Base-by-base conservation (phyloP, 306 rosid genomes). In the apple (Malus domestica) region DNA sequence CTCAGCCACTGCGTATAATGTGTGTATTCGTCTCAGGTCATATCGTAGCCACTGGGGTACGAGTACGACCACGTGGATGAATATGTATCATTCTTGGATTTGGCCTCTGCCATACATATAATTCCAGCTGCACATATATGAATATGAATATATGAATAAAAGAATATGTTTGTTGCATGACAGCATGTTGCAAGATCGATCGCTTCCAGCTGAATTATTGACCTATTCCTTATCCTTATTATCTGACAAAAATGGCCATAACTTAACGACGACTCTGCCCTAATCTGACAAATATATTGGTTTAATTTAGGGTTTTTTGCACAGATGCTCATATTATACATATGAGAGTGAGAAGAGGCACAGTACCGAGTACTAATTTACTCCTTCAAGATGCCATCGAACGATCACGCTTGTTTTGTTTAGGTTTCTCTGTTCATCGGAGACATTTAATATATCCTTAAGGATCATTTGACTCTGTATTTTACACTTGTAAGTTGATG, bases 51-150 rank as follows among this genome's bases (percentile, higher is more conserved):
- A 25, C 66, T 60, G 20, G 19, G 35, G 66, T 25, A 60, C 35
- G 66, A 60, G 20, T 51, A 51, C 8, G 3, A 51, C 77, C 90
- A 78, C 87, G 91, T 51, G 69, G 60, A 52, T 57, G 20, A 51
- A 66, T 72, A 73, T 49, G 69, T 81, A 72, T 67, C n/a, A 25
- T 59, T 27, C 49, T 55, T 52, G 20, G 27, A 25, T 35, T 60
- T 38, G 40, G 65, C 29, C 29, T 55, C 51, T 78, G 82, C 40
- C 75, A 38, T 6, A 19, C 12, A 42, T 42, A 42, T 38, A 38
- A 38, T 54, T 85, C 83, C 87, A 78, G 76, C 29, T 58, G 30
- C 85, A 38, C 79, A 70, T 51, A 30, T 32, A 58, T 16, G 33
- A 57, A 57, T 57, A 22, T 59, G 57, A 51, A 51, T 51, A 51